phyloP scores from a whole-genome alignment of 148 eudicot genomes.

The Vaccinium corymbosum region DNA sequence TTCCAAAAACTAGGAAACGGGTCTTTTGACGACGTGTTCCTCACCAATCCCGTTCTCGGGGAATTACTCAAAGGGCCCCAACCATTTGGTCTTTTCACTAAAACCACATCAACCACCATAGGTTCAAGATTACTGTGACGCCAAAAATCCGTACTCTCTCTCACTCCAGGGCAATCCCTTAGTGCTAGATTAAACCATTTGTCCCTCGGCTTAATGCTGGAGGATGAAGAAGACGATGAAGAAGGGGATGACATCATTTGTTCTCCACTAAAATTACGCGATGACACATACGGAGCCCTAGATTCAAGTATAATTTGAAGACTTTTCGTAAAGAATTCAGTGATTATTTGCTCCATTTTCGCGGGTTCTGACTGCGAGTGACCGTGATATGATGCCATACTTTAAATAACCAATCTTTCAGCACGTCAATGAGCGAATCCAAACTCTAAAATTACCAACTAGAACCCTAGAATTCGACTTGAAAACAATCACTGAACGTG shows the following conservation, averaged over 20 bases:
- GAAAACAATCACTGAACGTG: background rate
- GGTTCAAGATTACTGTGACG: slow-evolving; percentile 77
- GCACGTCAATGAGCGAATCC: background rate
- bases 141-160: slow-evolving; percentile 85
- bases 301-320: slow-evolving; percentile 85
- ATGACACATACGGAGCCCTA: slow-evolving; percentile 67
- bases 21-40: slow-evolving; percentile 40
- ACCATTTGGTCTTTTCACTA: slow-evolving; percentile 44
- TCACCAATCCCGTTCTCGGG: slow-evolving; percentile 30
- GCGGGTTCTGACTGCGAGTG: slow-evolving; percentile 66
- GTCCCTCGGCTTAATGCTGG: slow-evolving; percentile 72
- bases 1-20: slow-evolving; percentile 31
- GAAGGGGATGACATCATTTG: slow-evolving; percentile 71
- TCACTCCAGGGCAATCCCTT: slow-evolving; percentile 78
- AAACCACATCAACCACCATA: slow-evolving; percentile 78
- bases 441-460: background rate
- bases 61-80: slow-evolving; percentile 50
- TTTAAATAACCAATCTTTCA: slow-evolving; percentile 8
- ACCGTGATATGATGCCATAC: slow-evolving; percentile 65
- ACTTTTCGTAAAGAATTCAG: slow-evolving; percentile 76
- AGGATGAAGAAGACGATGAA: slow-evolving; percentile 69
- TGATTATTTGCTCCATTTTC: slow-evolving; percentile 81
- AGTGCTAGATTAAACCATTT: slow-evolving; percentile 90
- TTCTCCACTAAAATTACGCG: slow-evolving; percentile 81
- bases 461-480: slow-evolving; percentile 3